Percentiles rank a stretch among this genome's conserved stretches.
Evolutionary conservation across 208 protist genomes (phyloP).

Genomic region (Acanthamoeba sp.): DNA sequence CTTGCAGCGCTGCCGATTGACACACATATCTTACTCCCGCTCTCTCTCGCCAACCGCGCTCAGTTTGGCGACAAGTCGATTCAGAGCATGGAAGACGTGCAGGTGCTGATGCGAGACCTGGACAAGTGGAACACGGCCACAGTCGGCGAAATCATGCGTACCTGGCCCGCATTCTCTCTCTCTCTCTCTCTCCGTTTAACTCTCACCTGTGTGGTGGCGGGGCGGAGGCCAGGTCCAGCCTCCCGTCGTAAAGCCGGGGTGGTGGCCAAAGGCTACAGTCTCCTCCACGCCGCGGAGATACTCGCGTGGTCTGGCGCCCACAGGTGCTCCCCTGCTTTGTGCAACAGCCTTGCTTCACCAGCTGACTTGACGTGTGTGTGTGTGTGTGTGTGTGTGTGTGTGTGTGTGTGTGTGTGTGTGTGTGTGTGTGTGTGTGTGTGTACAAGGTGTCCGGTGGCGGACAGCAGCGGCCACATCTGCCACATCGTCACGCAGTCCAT

Average conservation of each 20-base stretch:
- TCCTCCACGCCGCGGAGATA: not conserved
- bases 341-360: no score
- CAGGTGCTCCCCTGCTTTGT: not conserved
- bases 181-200: no score
- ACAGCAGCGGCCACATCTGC: slow-evolving; percentile 41
- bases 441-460: not conserved
- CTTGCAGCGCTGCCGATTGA: not conserved
- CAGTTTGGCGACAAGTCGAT: not conserved
- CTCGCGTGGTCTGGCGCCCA: not conserved
- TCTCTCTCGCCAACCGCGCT: not conserved
- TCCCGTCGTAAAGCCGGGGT: no score
- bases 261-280: not conserved
- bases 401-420: no score
- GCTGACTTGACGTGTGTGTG: no score
- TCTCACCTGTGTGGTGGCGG: no score
- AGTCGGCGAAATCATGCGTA: slow-evolving; percentile 36
- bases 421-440: not conserved
- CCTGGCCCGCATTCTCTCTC: not conserved
- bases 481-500: slow-evolving; percentile 47
- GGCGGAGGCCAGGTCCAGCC: no score
- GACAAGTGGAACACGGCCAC: not conserved
- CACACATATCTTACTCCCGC: not conserved
- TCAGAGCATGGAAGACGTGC: slow-evolving; percentile 1
- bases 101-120: not conserved
- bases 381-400: not conserved